Evolutionary conservation across 2,329 filamentous ascomycete genomes (phyloP).

Genomic region (Aureobasidium zeae): DNA sequence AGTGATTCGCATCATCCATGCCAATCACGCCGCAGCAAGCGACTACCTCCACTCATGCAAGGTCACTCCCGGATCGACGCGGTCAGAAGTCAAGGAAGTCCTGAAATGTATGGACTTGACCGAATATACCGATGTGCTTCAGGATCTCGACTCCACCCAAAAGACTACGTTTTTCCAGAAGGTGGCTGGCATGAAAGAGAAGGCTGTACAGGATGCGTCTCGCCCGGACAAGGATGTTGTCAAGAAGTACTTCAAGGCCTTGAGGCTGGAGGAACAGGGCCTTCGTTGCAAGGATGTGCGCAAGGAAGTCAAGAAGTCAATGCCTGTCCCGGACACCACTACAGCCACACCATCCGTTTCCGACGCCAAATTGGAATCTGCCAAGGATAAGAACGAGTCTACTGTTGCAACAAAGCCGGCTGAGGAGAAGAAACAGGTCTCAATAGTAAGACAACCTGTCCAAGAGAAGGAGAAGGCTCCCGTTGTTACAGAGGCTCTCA

Average conservation of each 20-base stretch:
- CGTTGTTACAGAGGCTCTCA: no score
- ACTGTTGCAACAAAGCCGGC: no score
- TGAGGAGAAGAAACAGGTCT: no score
- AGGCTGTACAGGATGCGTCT: neutral
- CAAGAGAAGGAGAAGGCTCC: no score
- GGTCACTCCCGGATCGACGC: neutral
- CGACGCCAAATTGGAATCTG: no score
- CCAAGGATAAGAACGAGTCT: no score
- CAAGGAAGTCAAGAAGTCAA: neutral
- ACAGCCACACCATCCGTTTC: neutral
- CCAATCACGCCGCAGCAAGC: slow-evolving; percentile 6
- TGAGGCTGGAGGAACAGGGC: slow-evolving; percentile 1
- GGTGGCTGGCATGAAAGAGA: slow-evolving; percentile 1
- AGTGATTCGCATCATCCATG: slow-evolving; percentile 9
- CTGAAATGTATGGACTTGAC: slow-evolving; percentile 4
- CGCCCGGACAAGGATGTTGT: neutral
- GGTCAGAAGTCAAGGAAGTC: neutral
- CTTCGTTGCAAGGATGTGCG: slow-evolving; percentile 10
- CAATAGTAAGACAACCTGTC: no score
- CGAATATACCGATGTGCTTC: slow-evolving; percentile 16
- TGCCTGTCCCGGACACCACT: neutral
- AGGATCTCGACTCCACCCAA: slow-evolving; percentile 9
- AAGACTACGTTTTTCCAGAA: slow-evolving; percentile 9
- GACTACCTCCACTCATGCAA: slow-evolving; percentile 1
- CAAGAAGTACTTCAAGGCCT: slow-evolving; percentile 6